Percentiles rank a stretch among this genome's conserved stretches.
These are phyloP conservation scores for Monosporascus sp. DNA, from an alignment of 2,329 filamentous ascomycete species.

Conservation along the genomic window DNA sequence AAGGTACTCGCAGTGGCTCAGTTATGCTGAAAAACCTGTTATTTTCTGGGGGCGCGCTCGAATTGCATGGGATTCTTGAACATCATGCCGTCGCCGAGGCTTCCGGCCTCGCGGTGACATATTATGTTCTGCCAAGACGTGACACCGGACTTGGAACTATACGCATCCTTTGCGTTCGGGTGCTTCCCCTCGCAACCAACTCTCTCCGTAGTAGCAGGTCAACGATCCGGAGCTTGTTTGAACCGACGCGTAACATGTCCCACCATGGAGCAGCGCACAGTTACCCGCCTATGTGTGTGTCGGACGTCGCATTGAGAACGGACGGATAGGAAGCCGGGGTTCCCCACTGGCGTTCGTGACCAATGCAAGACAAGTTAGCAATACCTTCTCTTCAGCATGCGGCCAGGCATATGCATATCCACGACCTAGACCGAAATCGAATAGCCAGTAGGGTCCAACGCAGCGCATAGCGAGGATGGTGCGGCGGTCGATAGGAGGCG, in stretches of 20 bases:
- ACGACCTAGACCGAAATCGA: conserved; percentile 47
- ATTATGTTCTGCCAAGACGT: conserved; percentile 48
- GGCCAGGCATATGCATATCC: conserved; percentile 44
- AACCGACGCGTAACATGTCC: conserved; percentile 45
- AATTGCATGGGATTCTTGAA: conserved; percentile 38
- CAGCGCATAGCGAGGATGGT: conserved; percentile 45
- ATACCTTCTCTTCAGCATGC: conserved; percentile 39
- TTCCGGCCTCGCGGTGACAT: conserved; percentile 38
- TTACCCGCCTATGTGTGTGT: conserved; percentile 49
- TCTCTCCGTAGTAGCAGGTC: conserved; percentile 38
- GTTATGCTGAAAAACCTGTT: conserved; percentile 36
- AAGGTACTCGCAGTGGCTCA: conserved; percentile 8
- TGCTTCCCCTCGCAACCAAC: conserved; percentile 32
- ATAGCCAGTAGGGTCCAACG: conserved; percentile 41
- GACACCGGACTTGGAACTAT: conserved; percentile 33
- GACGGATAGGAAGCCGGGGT: conserved; percentile 44
- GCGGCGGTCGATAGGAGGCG: conserved; percentile 21
- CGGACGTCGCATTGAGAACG: conserved; percentile 50
- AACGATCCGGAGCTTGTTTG: conserved; percentile 42
- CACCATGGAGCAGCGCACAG: conserved; percentile 42
- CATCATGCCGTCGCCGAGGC: conserved; percentile 42
- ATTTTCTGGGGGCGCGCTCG: conserved; percentile 36
- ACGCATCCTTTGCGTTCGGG: conserved; percentile 32
- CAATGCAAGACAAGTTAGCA: conserved; percentile 43
- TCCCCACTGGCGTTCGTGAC: conserved; percentile 49